Conservation (phyloP, 192 early-diverging fungal genomes). For the Neocallimastix lanati region DNA sequence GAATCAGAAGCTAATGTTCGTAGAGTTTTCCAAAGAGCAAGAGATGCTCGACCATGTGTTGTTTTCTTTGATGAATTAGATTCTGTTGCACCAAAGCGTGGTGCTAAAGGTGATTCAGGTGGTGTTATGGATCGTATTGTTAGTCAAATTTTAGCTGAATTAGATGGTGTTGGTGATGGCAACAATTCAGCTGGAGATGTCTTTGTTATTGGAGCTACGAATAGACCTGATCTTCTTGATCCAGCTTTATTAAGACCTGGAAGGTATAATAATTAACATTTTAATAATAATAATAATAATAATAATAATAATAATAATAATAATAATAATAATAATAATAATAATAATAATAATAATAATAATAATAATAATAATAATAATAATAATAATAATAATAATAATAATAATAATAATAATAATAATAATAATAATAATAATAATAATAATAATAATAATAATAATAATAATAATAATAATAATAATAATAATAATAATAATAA, state of each 20-base stretch:
- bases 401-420: too few species aligned
- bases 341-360: too few species aligned
- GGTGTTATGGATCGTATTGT: constrained; percentile 99
- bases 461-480: too few species aligned
- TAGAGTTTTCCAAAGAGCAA: constrained; percentile 81
- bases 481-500: too few species aligned
- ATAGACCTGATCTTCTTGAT: constrained; percentile 91
- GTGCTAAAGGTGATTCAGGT: constrained; percentile 93
- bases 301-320: too few species aligned
- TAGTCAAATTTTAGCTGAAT: constrained; percentile 81
- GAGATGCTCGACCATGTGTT: constrained; percentile 93
- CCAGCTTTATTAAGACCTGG: constrained; percentile 86
- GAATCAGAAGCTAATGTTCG: constrained; percentile 97
- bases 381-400: too few species aligned
- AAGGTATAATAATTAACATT: constrained; percentile 32
- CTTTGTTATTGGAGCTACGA: constrained; percentile 98
- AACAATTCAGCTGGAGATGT: constrained; percentile 33
- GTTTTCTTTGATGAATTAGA: constrained; percentile 99
- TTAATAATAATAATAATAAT: too few species aligned
- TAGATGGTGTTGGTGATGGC: constrained; percentile 53
- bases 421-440: too few species aligned
- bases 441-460: too few species aligned
- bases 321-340: too few species aligned
- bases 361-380: too few species aligned
- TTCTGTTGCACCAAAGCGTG: constrained; percentile 91